Evolutionary conservation across 495 filamentous ascomycete species (phyloP).

Genomic region (Podospora comata): DNA sequence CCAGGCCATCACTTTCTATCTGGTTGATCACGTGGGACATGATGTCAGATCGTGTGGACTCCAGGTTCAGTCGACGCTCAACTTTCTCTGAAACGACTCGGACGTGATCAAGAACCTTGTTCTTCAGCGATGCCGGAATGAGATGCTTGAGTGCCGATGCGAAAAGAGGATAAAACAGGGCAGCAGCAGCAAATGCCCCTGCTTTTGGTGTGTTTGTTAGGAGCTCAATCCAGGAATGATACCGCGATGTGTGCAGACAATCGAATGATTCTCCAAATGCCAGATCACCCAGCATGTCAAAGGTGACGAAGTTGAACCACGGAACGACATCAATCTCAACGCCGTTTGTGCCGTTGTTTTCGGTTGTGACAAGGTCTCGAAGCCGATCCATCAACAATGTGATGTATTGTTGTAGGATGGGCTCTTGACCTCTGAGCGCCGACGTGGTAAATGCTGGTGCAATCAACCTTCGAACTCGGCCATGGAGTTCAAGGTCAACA

Average conservation of each 20-base stretch:
- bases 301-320: slow-evolving; percentile 53
- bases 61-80: slow-evolving; percentile 30
- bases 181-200: slow-evolving; percentile 26
- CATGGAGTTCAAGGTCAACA: slow-evolving; percentile 8
- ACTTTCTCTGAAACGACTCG: slow-evolving; percentile 42
- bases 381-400: slow-evolving; percentile 8
- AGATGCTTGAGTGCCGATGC: slow-evolving; percentile 31
- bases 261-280: slow-evolving; percentile 52
- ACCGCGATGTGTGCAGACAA: slow-evolving; percentile 43
- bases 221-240: slow-evolving; percentile 45
- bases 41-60: slow-evolving; percentile 35
- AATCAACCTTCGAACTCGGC: slow-evolving; percentile 6
- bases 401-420: slow-evolving; percentile 12
- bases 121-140: slow-evolving; percentile 32
- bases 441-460: slow-evolving; percentile 13
- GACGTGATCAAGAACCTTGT: slow-evolving; percentile 34
- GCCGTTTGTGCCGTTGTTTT: neutral
- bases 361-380: slow-evolving; percentile 4
- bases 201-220: slow-evolving; percentile 35
- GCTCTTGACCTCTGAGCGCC: slow-evolving; percentile 7
- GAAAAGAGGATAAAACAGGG: slow-evolving; percentile 33
- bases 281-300: slow-evolving; percentile 60
- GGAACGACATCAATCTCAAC: slow-evolving; percentile 37
- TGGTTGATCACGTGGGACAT: slow-evolving; percentile 38
- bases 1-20: slow-evolving; percentile 19